Evolutionary conservation across 805 yeast genomes (phyloP).

Genomic region (Ogataea naganishii): DNA sequence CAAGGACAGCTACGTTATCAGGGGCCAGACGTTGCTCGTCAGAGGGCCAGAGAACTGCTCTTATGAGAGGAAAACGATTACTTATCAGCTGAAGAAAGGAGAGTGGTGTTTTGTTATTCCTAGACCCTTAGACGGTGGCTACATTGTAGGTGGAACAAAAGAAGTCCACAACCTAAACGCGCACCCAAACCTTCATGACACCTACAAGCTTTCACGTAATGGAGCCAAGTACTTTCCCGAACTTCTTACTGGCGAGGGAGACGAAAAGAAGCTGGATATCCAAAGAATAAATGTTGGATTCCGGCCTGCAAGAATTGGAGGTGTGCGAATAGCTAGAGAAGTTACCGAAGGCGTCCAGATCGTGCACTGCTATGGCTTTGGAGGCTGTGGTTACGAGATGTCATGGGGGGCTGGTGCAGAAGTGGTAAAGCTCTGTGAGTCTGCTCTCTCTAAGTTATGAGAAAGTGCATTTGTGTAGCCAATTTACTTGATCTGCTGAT

Average conservation of each 20-base stretch:
- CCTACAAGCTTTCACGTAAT: slow-evolving; percentile 31
- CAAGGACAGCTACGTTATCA: slow-evolving; percentile 34
- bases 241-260: slow-evolving; percentile 26
- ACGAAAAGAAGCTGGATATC: slow-evolving; percentile 32
- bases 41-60: slow-evolving; percentile 35
- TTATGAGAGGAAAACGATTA: slow-evolving; percentile 35
- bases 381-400: slow-evolving; percentile 54
- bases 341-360: slow-evolving; percentile 18
- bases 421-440: slow-evolving; percentile 22
- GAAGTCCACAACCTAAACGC: slow-evolving; percentile 31
- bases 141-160: slow-evolving; percentile 64
- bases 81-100: slow-evolving; percentile 29
- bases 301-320: slow-evolving; percentile 56
- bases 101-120: slow-evolving; percentile 46
- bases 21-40: slow-evolving; percentile 60
- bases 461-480: too few relatives aligned
- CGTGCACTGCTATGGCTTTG: slow-evolving; percentile 69
- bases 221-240: slow-evolving; percentile 42
- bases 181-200: slow-evolving; percentile 35
- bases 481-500: too few relatives aligned
- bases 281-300: slow-evolving; percentile 52
- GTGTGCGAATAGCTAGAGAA: slow-evolving; percentile 27
- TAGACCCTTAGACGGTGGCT: slow-evolving; percentile 50
- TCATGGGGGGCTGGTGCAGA: slow-evolving; percentile 50
- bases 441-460: slow-evolving; percentile 6